Percentiles rank a stretch among this genome's conserved stretches.
These are phyloP conservation scores for Dendrobium officinale DNA, from an alignment of 106 monocot genomes.

Conservation along the genomic window DNA sequence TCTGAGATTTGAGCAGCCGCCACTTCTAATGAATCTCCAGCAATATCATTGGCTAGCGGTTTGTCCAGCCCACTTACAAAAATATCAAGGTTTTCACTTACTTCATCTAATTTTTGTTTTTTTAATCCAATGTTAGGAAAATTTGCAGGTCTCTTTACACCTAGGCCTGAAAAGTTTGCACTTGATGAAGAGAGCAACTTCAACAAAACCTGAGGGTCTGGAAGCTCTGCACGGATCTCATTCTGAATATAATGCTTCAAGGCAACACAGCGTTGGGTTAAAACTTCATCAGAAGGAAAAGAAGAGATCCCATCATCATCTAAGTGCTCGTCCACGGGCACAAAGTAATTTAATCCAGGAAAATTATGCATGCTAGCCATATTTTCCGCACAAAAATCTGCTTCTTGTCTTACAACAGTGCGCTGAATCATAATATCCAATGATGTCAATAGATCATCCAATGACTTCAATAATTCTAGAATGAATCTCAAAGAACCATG, in stretches of 20 bases:
- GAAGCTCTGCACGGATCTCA: conserved; percentile 50
- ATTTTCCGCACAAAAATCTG: conserved; percentile 3
- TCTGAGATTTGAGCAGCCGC: conserved; percentile 16
- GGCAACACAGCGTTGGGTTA: conserved; percentile 33
- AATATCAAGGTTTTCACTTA: conserved; percentile 51
- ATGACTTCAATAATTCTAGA: conserved; percentile 63
- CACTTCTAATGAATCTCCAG: conserved; percentile 10
- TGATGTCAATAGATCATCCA: conserved; percentile 31
- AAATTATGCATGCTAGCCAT: conserved; percentile 13
- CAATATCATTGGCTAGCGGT: conserved; percentile 13
- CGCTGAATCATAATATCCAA: conserved; percentile 30
- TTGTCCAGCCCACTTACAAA: conserved; percentile 47
- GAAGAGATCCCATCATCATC: not conserved
- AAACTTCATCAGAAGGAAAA: conserved; percentile 7
- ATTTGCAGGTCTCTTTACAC: conserved; percentile 45
- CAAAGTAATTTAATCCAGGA: conserved; percentile 21
- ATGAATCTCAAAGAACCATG: conserved; percentile 69
- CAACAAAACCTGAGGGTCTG: conserved; percentile 77
- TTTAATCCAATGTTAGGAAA: conserved; percentile 25
- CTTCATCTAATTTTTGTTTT: conserved; percentile 29
- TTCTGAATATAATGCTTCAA: conserved; percentile 66
- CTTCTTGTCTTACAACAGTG: not conserved
- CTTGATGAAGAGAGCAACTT: conserved; percentile 51
- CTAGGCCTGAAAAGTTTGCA: conserved; percentile 16
- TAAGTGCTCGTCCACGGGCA: conserved; percentile 10